Evolutionary conservation across 306 rosid genomes (phyloP), one percentile per base, ranked within the genome.

Genomic region (Oxytropis ochrocephala): DNA sequence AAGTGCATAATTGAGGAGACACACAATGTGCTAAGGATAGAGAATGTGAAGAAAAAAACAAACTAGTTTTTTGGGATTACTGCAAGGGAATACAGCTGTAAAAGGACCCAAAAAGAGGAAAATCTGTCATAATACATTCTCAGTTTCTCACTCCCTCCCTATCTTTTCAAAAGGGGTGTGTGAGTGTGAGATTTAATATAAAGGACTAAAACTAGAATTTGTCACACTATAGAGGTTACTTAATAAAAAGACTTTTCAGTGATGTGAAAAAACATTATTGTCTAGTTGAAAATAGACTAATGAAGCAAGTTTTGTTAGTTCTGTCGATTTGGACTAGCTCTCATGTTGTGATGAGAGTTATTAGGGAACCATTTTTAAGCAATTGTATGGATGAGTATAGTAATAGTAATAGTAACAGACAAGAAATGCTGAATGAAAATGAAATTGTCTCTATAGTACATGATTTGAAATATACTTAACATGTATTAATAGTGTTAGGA

Each of bases 41-140:
- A 74, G 82, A 78, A 79, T 88, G 86, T 71, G 73, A 36, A 75
- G 70, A 76, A 63, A 69, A 73, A 74, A 73, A 83, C 80, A 83
- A 78, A 80, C 38, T 53, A 54, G 13, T 32, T 50, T 32, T 50
- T 78, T 78, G 59, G 60, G 64, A 49, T 47, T 74, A 33, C 55
- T 32, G 59, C 35, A 46, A 69, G 52, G 54, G 75, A 75, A 74
- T 73, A 84, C 96, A 91, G 96, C 91, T 87, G 87, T 87, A 73
- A 73, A 51, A 56, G 88, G 89, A 82, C 74, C 87, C 87, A 63
- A 64, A 61, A 47, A 27, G 72, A 68, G 39, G 64, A 62, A 19
- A 24, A 24, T 24, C 70, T 64, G 81, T 77, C 86, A 79, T 75
- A 13, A 80, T 75, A 74, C 72, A 70, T 81, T 81, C 80, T 74